phyloP scores from a whole-genome alignment of 2,329 filamentous ascomycete species.

The Aspergillus nomiae region DNA sequence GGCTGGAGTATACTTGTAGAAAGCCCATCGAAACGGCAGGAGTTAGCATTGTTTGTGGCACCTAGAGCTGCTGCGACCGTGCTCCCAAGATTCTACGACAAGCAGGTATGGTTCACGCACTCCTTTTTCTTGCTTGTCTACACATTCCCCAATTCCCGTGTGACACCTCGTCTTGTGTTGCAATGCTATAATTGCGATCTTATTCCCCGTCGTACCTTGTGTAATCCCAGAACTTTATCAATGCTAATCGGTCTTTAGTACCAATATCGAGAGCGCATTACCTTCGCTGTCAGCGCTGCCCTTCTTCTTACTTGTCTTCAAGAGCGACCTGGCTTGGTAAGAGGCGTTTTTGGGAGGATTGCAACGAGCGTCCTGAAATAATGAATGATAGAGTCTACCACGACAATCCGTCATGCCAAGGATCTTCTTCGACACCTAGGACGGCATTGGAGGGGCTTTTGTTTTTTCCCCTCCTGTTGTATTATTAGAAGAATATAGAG shows the following conservation, averaged over 20 bases:
- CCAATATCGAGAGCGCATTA: constrained; percentile 67
- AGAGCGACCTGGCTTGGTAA: constrained; percentile 64
- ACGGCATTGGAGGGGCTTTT: neutral
- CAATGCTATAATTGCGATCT: constrained; percentile 9
- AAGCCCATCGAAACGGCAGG: constrained; percentile 64
- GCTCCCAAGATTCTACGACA: constrained; percentile 69
- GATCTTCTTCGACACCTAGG: neutral
- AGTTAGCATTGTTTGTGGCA: constrained; percentile 78
- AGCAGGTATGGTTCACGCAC: constrained; percentile 38
- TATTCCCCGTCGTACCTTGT: constrained; percentile 9
- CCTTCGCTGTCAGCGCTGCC: constrained; percentile 68
- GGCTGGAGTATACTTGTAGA: constrained; percentile 82
- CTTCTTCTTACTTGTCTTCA: constrained; percentile 68
- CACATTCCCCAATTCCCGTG: constrained; percentile 10
- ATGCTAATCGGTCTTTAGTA: constrained; percentile 46
- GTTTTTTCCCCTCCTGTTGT: neutral
- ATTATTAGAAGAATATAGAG: neutral
- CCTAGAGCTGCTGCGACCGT: constrained; percentile 75
- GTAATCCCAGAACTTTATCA: constrained; percentile 11
- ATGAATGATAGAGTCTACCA: neutral
- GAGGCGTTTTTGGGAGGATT: constrained; percentile 68
- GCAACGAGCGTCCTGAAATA: constrained; percentile 29
- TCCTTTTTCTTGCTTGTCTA: constrained; percentile 10
- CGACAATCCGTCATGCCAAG: neutral
- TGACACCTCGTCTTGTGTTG: neutral